These are phyloP conservation scores for Cercospora sojina DNA, from an alignment of 2,329 filamentous ascomycete species.

Conservation along the genomic window DNA sequence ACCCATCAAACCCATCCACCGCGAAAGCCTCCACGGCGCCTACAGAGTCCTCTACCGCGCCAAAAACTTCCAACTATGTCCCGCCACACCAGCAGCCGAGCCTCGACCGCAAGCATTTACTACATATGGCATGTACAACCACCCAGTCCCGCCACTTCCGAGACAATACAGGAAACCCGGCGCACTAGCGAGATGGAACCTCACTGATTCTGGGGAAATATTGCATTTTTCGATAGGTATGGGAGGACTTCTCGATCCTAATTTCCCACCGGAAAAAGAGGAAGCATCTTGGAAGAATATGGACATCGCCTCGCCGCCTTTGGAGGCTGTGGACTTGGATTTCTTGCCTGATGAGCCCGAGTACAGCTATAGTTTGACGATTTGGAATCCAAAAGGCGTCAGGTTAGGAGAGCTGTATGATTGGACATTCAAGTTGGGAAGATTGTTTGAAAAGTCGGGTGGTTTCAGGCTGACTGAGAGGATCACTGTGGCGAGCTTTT, in stretches of 20 bases:
- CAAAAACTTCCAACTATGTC: neutral
- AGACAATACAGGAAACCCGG: neutral
- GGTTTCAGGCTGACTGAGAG: neutral
- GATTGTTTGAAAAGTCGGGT: neutral
- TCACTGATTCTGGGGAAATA: slow-evolving; percentile 5
- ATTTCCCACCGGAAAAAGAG: neutral
- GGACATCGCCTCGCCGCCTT: slow-evolving; percentile 14
- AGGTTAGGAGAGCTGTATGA: slow-evolving; percentile 19
- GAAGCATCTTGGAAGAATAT: slow-evolving; percentile 13
- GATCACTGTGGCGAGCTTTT: slow-evolving; percentile 3
- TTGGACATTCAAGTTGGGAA: slow-evolving; percentile 18
- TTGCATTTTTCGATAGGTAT: slow-evolving; percentile 15
- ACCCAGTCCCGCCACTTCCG: neutral
- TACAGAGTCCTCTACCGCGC: neutral
- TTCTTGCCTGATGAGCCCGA: slow-evolving; percentile 10
- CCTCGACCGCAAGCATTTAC: neutral
- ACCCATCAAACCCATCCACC: slow-evolving; percentile 2
- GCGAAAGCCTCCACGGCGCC: slow-evolving; percentile 1
- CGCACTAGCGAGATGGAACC: neutral
- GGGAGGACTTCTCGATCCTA: slow-evolving; percentile 3
- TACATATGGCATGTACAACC: neutral
- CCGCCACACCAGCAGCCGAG: neutral
- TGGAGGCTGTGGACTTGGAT: slow-evolving; percentile 12
- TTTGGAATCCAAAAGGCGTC: slow-evolving; percentile 14
- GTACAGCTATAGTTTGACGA: slow-evolving; percentile 4